These are phyloP conservation scores for Volvariella surrecta DNA, from an alignment of 1,284 basidiomycete species.

Conservation along the genomic window DNA sequence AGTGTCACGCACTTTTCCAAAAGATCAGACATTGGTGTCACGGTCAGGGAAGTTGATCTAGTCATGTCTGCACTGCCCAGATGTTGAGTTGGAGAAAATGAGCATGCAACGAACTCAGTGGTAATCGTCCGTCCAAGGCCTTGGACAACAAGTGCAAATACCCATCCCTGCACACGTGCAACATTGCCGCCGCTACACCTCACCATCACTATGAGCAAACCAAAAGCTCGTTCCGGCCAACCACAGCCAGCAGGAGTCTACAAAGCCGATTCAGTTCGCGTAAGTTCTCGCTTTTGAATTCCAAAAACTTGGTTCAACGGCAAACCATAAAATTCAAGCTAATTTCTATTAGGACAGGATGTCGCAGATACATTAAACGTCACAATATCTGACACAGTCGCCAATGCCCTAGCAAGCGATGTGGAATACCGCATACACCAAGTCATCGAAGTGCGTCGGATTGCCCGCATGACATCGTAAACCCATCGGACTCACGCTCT, in stretches of 20 bases:
- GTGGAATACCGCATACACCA: slow-evolving; percentile 96
- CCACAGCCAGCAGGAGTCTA: slow-evolving; percentile 41
- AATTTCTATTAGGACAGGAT: slow-evolving; percentile 47
- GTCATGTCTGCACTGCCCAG: too few species aligned
- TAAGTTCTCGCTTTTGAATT: slow-evolving; percentile 17
- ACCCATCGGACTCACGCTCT: neutral
- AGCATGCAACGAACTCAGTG: too few species aligned
- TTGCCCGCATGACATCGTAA: too few species aligned
- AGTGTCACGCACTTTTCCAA: too few species aligned
- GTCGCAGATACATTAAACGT: slow-evolving; percentile 87
- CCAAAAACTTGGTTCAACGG: neutral
- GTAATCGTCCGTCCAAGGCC: too few species aligned
- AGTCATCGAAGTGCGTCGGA: slow-evolving; percentile 71
- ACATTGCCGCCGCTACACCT: neutral
- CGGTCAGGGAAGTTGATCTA: too few species aligned
- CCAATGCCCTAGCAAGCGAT: slow-evolving; percentile 86
- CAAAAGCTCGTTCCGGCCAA: slow-evolving; percentile 28
- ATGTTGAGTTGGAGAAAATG: too few species aligned
- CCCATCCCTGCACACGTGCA: neutral
- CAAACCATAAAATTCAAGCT: slow-evolving; percentile 3
- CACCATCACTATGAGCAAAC: slow-evolving; percentile 29
- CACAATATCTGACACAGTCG: slow-evolving; percentile 77
- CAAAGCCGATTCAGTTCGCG: slow-evolving; percentile 48
- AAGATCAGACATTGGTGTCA: too few species aligned
- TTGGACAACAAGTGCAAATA: too few species aligned